Base-by-base conservation (phyloP, 192 early-diverging fungal genomes). In the Piromyces finnis region DNA sequence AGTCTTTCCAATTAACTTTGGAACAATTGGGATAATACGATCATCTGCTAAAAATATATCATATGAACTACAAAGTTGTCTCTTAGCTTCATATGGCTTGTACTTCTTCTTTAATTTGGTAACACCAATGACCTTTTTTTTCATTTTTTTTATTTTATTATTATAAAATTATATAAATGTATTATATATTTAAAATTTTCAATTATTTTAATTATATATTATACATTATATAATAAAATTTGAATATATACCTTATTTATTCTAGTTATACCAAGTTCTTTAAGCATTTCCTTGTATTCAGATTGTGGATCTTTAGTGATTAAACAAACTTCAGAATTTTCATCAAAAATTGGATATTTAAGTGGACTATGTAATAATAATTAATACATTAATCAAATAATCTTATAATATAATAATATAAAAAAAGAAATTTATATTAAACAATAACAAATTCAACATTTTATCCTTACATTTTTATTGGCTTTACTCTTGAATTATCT, bases 41-140 rank as follows among this genome's bases (percentile, higher is more conserved):
- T 94, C 92, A 87, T 98, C 97, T 16, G 94, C 90, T 79, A 97
- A 85, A 82, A 99, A 97, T 83, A 98, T 84, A 79, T 95, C 93
- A 82, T 94, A 97, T 5, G 89, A 84, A 27, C 86, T 86, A 80
- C 91, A 85, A 27, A 98, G 88, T 79, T 90, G 84, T 81, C 95
- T 90, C 83, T 90, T 93, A 26, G 92, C 90, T 85, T 98, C 94
- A 82, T 91, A 94, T 39, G 92, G 84, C 82, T 91, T 90, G 84
- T 92, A 95, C 80, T 95, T 93, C 80, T 88, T 88, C 77, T 91
- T 90, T 77, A 99, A 86, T 85, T 97, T 93, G 37, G 86, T 83
- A 59, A 95, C 80, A 30, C 91, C 93, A 84, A 96, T 88, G 27
- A 95, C 93, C 88, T 93, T 85, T 77, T 85, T 5, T n/a, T n/a